phyloP scores from a whole-genome alignment of 768 basidiomycete genomes.

The Serendipita indica region DNA sequence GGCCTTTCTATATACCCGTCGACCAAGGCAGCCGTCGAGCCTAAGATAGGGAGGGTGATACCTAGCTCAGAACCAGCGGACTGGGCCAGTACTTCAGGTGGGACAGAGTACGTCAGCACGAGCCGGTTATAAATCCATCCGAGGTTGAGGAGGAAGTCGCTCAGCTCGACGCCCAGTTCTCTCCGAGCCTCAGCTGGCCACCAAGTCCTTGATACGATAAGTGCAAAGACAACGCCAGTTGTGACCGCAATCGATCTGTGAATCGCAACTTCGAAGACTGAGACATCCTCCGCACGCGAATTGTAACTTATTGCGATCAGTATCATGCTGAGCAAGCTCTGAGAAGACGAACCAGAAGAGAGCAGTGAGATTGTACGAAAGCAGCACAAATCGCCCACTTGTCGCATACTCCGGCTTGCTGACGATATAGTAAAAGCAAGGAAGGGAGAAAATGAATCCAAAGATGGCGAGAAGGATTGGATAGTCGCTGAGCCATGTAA shows the following conservation, averaged over 20 bases:
- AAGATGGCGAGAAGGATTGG: constrained; percentile 60
- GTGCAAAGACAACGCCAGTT: constrained; percentile 78
- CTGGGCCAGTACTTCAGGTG: constrained; percentile 30
- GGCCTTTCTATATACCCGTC: constrained; percentile 16
- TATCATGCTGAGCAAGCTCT: constrained; percentile 14
- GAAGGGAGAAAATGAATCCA: constrained; percentile 80
- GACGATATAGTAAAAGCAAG: constrained; percentile 86
- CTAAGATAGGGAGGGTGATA: not conserved
- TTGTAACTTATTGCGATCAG: constrained; percentile 57
- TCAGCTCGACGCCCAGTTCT: constrained; percentile 69
- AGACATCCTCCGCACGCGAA: constrained; percentile 44
- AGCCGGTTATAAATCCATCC: constrained; percentile 91
- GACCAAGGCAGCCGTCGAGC: not conserved
- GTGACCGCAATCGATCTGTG: constrained; percentile 71
- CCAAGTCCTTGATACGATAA: constrained; percentile 76
- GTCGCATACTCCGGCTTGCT: constrained; percentile 61
- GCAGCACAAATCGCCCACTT: constrained; percentile 62
- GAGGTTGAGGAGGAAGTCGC: constrained; percentile 90
- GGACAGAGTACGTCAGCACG: constrained; percentile 72
- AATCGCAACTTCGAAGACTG: constrained; percentile 54
- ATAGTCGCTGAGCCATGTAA: constrained; percentile 61
- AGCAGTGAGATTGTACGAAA: constrained; percentile 78
- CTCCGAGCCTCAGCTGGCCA: constrained; percentile 91
- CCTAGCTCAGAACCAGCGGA: not conserved
- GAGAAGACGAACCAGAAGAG: constrained; percentile 26